Evolutionary conservation across 2,329 filamentous ascomycete genomes (phyloP), one percentile per base, ranked within the genome.

Genomic region (Escovopsis sp.): DNA sequence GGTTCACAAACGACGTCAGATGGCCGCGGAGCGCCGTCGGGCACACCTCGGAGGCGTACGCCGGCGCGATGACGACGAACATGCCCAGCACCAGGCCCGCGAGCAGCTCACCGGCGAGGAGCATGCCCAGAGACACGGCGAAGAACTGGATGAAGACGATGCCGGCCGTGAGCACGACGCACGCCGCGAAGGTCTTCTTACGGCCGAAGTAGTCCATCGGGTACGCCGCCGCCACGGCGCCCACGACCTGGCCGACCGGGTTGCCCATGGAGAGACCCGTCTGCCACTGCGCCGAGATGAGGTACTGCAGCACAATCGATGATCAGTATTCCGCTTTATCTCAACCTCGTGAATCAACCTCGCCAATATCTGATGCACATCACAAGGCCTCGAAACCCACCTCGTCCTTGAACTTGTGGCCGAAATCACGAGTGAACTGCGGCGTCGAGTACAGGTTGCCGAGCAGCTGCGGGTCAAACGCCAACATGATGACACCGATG

Each of bases 391-490:
- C 5, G 52, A 49, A 4, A 37, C 43, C 44, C 10, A 49, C 44
- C 27, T 43, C 44, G 7, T 57, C 57, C 15, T 64, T 63, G 42
- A 65, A 72, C 4, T 59, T 44, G 45, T 74, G 69, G 2, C 74
- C 74, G 51, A 76, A 77, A 47, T 75, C 67, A 15, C 56, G 53
- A 46, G 71, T 66, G 50, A 78, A 79, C n/a, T 69, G 67, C 0
- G 72, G 71, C 39, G 69, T 71, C 3, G 72, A 68, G 49, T 74
- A 79, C 41, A 81, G 64, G 45, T 76, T 76, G 20, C 74, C 74
- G 14, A 80, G 65, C 9, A 81, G 66, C 53, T 81, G 76, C 0
- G 74, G 72, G 52, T 81, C 76, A 50, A 80, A 82, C 4, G 74
- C 74, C 35, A 70, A 55, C 72, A 77, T 77, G 47, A 78, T 71